Percentiles rank a stretch among this genome's conserved stretches.
phyloP scores from a whole-genome alignment of 2,329 filamentous ascomycete genomes.

The Phaeomoniella chlamydospora region DNA sequence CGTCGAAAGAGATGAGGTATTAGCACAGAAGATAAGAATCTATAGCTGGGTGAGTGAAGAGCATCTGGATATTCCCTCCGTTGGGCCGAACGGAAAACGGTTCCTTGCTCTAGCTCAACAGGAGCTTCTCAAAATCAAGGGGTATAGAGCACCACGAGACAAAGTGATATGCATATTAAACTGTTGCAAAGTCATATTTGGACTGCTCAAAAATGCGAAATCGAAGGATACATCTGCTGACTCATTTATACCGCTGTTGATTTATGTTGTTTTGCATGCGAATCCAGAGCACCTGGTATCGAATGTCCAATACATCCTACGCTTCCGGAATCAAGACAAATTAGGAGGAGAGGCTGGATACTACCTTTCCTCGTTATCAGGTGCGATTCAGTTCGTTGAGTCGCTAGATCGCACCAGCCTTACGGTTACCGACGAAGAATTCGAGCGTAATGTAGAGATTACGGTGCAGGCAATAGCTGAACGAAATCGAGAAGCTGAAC shows the following conservation, averaged over 20 bases:
- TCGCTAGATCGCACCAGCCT: conserved; percentile 86
- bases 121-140: conserved; percentile 91
- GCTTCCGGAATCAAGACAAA: conserved; percentile 95
- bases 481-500: conserved; percentile 53
- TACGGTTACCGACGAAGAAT: conserved; percentile 88
- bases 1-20: conserved; percentile 87
- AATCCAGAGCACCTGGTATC: conserved; percentile 93
- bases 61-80: conserved; percentile 78
- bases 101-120: conserved; percentile 84
- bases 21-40: conserved; percentile 91
- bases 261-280: conserved; percentile 87
- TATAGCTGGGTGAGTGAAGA: conserved; percentile 91
- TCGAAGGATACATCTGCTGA: conserved; percentile 81
- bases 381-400: conserved; percentile 92
- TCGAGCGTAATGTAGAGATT: conserved; percentile 89
- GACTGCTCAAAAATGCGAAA: conserved; percentile 79
- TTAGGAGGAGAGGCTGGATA: conserved; percentile 95
- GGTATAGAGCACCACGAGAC: conserved; percentile 89
- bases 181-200: conserved; percentile 98
- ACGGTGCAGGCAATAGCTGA: conserved; percentile 93
- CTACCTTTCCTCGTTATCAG: conserved; percentile 78
- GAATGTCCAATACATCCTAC: conserved; percentile 94
- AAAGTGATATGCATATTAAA: conserved; percentile 98
- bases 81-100: conserved; percentile 72
- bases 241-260: conserved; percentile 86